Conservation (phyloP, 2,329 filamentous ascomycete genomes). For the Aspergillus udagawae region DNA sequence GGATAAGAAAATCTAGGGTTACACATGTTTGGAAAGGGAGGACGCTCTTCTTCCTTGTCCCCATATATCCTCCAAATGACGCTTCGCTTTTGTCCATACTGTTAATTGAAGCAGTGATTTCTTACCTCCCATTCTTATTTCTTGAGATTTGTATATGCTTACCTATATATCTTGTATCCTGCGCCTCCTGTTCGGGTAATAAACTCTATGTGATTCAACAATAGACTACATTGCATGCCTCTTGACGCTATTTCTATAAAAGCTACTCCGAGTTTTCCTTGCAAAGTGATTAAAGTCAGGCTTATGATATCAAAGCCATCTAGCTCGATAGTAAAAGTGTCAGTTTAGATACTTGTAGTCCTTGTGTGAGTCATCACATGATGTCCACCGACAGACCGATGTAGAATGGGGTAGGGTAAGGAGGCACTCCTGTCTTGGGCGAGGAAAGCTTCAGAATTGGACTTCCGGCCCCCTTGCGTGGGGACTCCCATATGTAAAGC, state of each 20-base stretch:
- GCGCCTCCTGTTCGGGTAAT: background rate
- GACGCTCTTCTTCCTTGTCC: slow-evolving; percentile 2
- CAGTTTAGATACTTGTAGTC: no score
- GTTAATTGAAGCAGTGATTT: background rate
- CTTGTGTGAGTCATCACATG: background rate
- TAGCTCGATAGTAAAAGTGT: background rate
- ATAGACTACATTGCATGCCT: background rate
- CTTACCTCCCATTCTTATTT: background rate
- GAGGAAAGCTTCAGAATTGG: background rate
- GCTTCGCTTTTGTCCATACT: slow-evolving; percentile 12
- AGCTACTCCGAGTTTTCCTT: background rate
- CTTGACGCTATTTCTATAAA: background rate
- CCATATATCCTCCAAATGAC: slow-evolving; percentile 1
- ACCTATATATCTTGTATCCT: background rate
- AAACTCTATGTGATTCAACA: background rate
- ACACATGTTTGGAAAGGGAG: background rate
- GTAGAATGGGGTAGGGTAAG: background rate
- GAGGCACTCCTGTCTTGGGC: background rate
- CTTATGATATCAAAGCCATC: no score
- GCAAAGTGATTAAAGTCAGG: background rate
- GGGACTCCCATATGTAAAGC: no score
- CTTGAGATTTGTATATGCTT: background rate
- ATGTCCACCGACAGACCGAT: background rate
- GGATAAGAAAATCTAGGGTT: background rate
- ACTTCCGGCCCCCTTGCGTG: background rate